These are phyloP conservation scores for Fusarium sororula DNA, from an alignment of 2,329 filamentous ascomycete species.

Conservation along the genomic window DNA sequence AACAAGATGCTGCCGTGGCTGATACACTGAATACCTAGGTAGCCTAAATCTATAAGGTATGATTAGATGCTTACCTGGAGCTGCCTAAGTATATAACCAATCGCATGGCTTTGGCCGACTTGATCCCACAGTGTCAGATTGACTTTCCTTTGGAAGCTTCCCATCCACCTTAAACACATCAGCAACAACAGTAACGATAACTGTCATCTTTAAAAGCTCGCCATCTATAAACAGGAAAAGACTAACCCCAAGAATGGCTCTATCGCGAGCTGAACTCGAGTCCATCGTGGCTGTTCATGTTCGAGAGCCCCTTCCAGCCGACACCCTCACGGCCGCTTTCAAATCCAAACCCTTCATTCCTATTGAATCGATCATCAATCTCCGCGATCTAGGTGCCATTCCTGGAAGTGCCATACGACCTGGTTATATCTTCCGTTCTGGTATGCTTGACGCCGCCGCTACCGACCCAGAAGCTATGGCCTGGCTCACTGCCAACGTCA, in stretches of 20 bases:
- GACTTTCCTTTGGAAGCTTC: neutral
- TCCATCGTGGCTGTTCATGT: slow-evolving; percentile 56
- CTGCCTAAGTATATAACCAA: neutral
- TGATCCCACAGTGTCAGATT: neutral
- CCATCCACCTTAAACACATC: neutral
- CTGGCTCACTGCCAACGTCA: slow-evolving; percentile 51
- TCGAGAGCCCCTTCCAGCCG: slow-evolving; percentile 49
- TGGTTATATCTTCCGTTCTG: slow-evolving; percentile 58
- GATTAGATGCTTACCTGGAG: neutral
- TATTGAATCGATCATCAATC: slow-evolving; percentile 59
- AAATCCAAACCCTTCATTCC: slow-evolving; percentile 57
- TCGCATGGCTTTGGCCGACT: neutral
- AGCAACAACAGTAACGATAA: neutral
- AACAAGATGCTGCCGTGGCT: neutral
- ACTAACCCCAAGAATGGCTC: slow-evolving; percentile 22
- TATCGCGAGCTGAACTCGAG: slow-evolving; percentile 42
- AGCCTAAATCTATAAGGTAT: neutral
- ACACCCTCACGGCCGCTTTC: slow-evolving; percentile 49
- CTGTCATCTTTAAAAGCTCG: neutral
- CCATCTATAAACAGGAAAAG: neutral
- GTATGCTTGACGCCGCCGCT: slow-evolving; percentile 50
- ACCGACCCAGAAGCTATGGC: slow-evolving; percentile 45
- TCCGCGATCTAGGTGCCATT: slow-evolving; percentile 60
- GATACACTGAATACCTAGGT: neutral
- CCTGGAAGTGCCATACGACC: slow-evolving; percentile 53